phyloP scores from a whole-genome alignment of 1,284 basidiomycete species.

The Peniophora sp. region DNA sequence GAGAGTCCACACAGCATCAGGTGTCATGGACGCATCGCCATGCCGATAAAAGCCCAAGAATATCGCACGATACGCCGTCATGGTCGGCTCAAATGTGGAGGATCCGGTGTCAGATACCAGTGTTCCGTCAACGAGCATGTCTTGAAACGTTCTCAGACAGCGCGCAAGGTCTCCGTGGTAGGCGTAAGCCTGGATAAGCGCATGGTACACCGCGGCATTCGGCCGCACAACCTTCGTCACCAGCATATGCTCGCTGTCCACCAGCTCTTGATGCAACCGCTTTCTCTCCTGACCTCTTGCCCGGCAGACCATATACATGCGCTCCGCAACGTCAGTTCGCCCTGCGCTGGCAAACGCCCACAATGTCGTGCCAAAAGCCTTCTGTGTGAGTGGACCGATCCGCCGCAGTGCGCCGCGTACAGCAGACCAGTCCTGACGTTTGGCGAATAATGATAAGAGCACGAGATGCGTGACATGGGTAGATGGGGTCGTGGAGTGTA shows the following conservation, averaged over 20 bases:
- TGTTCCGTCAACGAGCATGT: slow-evolving; percentile 56
- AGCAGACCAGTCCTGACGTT: slow-evolving; percentile 35
- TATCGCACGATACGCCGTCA: slow-evolving; percentile 58
- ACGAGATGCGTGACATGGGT: slow-evolving; percentile 56
- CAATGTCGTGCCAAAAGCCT: slow-evolving; percentile 58
- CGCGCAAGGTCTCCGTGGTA: slow-evolving; percentile 61
- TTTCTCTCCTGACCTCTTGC: slow-evolving; percentile 34
- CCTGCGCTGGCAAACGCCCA: slow-evolving; percentile 54
- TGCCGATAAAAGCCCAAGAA: slow-evolving; percentile 74
- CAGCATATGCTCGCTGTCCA: slow-evolving; percentile 25
- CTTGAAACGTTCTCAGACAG: slow-evolving; percentile 54
- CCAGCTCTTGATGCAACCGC: slow-evolving; percentile 23
- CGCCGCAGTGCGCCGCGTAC: slow-evolving; percentile 46
- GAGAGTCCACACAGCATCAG: slow-evolving; percentile 38
- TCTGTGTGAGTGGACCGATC: slow-evolving; percentile 52
- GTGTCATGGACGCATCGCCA: slow-evolving; percentile 20
- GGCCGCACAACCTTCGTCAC: slow-evolving; percentile 41
- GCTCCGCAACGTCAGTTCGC: slow-evolving; percentile 45
- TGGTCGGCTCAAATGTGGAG: slow-evolving; percentile 30
- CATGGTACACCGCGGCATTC: slow-evolving; percentile 58
- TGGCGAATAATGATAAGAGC: slow-evolving; percentile 48
- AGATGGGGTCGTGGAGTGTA: slow-evolving; percentile 49
- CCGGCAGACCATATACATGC: slow-evolving; percentile 58
- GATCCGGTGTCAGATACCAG: slow-evolving; percentile 7
- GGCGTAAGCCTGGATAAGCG: slow-evolving; percentile 60